Evolutionary conservation across 2,329 filamentous ascomycete species (phyloP), one percentile per base, ranked within the genome.

Genomic region (Aspergillus floridensis): DNA sequence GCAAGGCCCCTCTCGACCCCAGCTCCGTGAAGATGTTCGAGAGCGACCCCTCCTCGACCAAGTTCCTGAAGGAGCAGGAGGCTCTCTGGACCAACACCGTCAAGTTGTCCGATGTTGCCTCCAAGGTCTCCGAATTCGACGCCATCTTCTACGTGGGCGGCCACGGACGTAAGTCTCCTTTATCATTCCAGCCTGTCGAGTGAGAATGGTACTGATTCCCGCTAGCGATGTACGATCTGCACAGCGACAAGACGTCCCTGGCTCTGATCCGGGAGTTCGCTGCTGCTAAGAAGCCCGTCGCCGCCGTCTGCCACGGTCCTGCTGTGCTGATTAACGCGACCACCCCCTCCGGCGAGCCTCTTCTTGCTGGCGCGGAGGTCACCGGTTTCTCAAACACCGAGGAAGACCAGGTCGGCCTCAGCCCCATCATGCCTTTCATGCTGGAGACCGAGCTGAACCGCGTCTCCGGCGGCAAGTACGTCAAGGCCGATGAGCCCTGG

Each of bases 51-150:
- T 70, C 79, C 16, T 80, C 82, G 2, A 65, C 72, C 21, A 72
- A 76, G 54, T 89, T 89, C 76, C 70, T 85, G 52, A 76, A 82
- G 35, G 80, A 81, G 68, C 77, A 89, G 64, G 77, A 82, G 66
- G 64, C 76, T 2, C 72, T 90, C 21, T 92, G 87, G 86, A 82
- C 86, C 68, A 81, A 85, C 47, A 91, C 88, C 0, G 68, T 76
- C 5, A 82, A 82, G 59, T 77, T 91, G 22, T 79, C 80, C 29
- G 75, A 83, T 26, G 83, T 88, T 64, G 68, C 83, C 22, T 83
- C 84, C 41, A 81, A 80, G 59, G 80, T 83, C 0, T 74, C 72
- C 59, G 85, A 89, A 61, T 91, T 86, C 67, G 88, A 85, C 65
- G 88, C 86, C 47, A 77, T 86, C 53, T 86, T 84, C 70, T 86